Conservation (phyloP, 257 asterid genomes). For the Henckelia pumila region DNA sequence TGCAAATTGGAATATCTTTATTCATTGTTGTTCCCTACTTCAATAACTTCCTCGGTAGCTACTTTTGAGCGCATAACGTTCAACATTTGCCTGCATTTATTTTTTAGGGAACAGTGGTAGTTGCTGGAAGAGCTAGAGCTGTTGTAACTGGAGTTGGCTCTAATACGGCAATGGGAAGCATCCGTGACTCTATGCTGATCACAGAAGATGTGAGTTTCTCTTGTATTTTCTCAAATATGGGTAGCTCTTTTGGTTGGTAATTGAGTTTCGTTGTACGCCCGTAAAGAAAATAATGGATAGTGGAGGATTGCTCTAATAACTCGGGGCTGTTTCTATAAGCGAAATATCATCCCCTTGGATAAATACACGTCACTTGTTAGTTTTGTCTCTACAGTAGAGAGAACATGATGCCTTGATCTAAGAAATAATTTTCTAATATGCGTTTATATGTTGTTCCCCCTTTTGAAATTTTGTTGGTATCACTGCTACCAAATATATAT, state of each 20-base stretch:
- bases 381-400: background rate
- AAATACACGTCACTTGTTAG: background rate
- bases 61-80: constrained; percentile 10
- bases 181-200: constrained; percentile 93
- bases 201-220: constrained; percentile 84
- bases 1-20: background rate
- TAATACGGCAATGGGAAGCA: constrained; percentile 99
- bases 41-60: constrained; percentile 9
- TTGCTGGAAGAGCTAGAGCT: constrained; percentile 95
- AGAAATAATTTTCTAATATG: constrained; percentile 15
- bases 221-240: constrained; percentile 16
- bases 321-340: constrained; percentile 4
- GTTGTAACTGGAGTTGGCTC: constrained; percentile 93
- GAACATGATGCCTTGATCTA: constrained; percentile 13
- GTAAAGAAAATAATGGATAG: constrained; percentile 13
- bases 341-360: constrained; percentile 9
- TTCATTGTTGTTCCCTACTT: constrained; percentile 10
- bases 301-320: constrained; percentile 12
- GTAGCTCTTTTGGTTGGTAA: constrained; percentile 26
- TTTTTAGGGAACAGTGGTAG: constrained; percentile 91
- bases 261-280: constrained; percentile 14
- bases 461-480: constrained; percentile 20
- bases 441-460: background rate
- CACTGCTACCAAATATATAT: constrained; percentile 17
- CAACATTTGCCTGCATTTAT: constrained; percentile 22